A percentile compares a stretch with the other conserved stretches of the same genome.
These are phyloP conservation scores for Crucibulum cyathiforme DNA, from an alignment of 1,284 basidiomycete genomes.

Conservation along the genomic window DNA sequence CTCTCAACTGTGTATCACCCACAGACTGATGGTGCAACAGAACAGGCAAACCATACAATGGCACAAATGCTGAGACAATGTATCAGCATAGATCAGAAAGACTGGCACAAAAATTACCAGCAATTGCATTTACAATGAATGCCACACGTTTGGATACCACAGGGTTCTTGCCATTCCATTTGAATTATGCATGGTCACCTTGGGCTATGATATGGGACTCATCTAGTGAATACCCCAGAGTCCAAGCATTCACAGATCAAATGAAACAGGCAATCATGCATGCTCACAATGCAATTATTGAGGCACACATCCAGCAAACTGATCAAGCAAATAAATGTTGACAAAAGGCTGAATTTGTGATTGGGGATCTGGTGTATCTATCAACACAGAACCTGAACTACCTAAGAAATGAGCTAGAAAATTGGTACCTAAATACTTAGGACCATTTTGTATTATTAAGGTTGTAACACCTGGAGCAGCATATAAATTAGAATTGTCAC, in stretches of 20 bases:
- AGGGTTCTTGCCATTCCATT: constrained; percentile 37
- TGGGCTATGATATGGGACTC: constrained; percentile 1
- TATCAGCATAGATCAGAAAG: not conserved
- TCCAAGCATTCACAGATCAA: constrained; percentile 25
- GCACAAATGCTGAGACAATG: not conserved
- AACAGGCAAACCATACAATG: constrained; percentile 4
- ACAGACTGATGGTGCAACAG: constrained; percentile 1
- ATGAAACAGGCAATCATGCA: constrained; percentile 31
- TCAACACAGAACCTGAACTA: not conserved
- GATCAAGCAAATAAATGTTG: constrained; percentile 7
- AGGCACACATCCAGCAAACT: constrained; percentile 32
- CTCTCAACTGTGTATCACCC: not conserved
- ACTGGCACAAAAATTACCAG: constrained; percentile 4
- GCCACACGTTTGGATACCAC: constrained; percentile 27
- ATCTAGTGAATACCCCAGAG: constrained; percentile 28
- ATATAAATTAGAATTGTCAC: too few species aligned
- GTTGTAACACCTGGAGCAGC: not conserved
- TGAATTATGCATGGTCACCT: constrained; percentile 35
- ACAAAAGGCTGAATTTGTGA: not conserved
- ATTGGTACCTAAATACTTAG: not conserved
- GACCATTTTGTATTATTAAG: not conserved
- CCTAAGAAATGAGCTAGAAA: not conserved
- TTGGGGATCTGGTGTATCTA: not conserved
- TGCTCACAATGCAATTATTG: constrained; percentile 41
- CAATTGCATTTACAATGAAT: constrained; percentile 6